Evolutionary conservation across 1,284 basidiomycete species (phyloP).

Genomic region (Kwoniella shivajii): DNA sequence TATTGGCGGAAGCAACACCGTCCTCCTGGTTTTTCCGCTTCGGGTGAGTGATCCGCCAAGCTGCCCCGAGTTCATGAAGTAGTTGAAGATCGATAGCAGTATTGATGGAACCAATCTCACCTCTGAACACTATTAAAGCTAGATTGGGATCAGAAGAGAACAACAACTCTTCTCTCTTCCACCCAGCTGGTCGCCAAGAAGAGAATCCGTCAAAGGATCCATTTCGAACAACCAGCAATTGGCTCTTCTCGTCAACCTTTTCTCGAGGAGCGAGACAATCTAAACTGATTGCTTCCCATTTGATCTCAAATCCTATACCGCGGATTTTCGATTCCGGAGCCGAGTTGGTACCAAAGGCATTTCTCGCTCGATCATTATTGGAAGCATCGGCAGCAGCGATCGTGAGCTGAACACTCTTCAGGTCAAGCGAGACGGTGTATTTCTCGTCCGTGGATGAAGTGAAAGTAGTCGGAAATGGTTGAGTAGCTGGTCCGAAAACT

Average conservation of each 20-base stretch:
- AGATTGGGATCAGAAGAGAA: constrained; percentile 48
- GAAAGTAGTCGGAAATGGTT: constrained; percentile 6
- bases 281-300: constrained; percentile 36
- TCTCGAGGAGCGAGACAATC: constrained; percentile 42
- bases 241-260: constrained; percentile 25
- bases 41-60: constrained; percentile 24
- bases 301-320: constrained; percentile 33
- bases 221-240: constrained; percentile 38
- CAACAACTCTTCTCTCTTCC: constrained; percentile 39
- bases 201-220: constrained; percentile 42
- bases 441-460: constrained; percentile 9
- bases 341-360: constrained; percentile 42
- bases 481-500: constrained; percentile 8
- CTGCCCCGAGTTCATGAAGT: constrained; percentile 31
- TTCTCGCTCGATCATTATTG: constrained; percentile 40
- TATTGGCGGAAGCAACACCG: not conserved
- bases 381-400: constrained; percentile 41
- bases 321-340: constrained; percentile 33
- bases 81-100: constrained; percentile 42
- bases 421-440: constrained; percentile 38
- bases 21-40: not conserved
- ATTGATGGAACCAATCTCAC: constrained; percentile 39
- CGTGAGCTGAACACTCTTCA: constrained; percentile 23
- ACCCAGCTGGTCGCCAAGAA: constrained; percentile 44
- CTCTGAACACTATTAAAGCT: constrained; percentile 34